Percentiles rank a stretch among this genome's conserved stretches.
phyloP scores from a whole-genome alignment of 1,139 yeast species.

The Scheffersomyces illinoinensis region DNA sequence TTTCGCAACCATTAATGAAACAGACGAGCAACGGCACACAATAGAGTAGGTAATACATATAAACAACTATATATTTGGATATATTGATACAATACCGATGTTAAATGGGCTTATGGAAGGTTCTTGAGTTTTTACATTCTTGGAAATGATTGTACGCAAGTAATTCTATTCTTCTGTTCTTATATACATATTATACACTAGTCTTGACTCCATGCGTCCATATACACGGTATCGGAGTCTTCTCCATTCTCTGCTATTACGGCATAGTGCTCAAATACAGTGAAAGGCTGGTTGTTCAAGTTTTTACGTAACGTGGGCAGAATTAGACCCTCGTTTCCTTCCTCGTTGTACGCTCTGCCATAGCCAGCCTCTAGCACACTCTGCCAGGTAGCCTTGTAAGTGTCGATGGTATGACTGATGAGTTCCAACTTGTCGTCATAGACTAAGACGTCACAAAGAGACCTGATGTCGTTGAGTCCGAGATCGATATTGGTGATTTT shows the following conservation, averaged over 20 bases:
- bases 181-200: slow-evolving; percentile 6
- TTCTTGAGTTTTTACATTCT: too few species aligned
- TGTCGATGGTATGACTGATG: slow-evolving; percentile 46
- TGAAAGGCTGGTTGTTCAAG: slow-evolving; percentile 23
- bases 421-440: slow-evolving; percentile 84
- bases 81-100: too few species aligned
- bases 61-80: too few species aligned
- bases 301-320: slow-evolving; percentile 10
- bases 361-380: slow-evolving; percentile 64
- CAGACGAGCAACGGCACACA: too few species aligned
- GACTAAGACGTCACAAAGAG: slow-evolving; percentile 84
- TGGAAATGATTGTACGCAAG: neutral
- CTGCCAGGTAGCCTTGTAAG: slow-evolving; percentile 60
- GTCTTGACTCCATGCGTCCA: slow-evolving; percentile 43
- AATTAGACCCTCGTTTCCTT: slow-evolving; percentile 13
- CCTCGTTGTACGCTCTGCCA: slow-evolving; percentile 41
- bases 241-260: slow-evolving; percentile 35
- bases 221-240: slow-evolving; percentile 37
- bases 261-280: slow-evolving; percentile 37
- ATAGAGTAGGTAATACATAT: too few species aligned
- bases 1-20: neutral
- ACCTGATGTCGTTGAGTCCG: slow-evolving; percentile 68
- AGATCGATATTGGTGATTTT: slow-evolving; percentile 84
- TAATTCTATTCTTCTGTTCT: neutral
- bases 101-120: too few species aligned